A percentile compares a stretch with the other conserved stretches of the same genome.
phyloP scores from a whole-genome alignment of 1,284 basidiomycete genomes.

The Ceratobasidium sp. region DNA sequence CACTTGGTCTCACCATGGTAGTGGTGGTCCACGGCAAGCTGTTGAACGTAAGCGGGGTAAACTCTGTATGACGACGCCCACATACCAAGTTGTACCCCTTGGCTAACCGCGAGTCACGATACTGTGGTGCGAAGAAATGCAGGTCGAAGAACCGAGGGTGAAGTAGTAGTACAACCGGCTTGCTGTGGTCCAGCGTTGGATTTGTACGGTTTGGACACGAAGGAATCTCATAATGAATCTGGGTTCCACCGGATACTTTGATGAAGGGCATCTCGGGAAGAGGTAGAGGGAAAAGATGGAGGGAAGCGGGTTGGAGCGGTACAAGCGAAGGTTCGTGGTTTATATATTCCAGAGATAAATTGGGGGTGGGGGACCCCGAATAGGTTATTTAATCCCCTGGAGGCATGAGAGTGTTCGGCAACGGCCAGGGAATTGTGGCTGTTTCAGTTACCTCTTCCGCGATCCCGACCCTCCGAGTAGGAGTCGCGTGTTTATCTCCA shows the following conservation, averaged over 20 bases:
- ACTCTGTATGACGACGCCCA: neutral
- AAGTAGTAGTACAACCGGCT: conserved; percentile 40
- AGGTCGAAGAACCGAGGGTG: conserved; percentile 42
- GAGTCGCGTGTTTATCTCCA: neutral
- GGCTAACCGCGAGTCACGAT: conserved; percentile 41
- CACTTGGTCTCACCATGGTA: conserved; percentile 42
- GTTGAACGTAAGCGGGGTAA: neutral
- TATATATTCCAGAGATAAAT: neutral
- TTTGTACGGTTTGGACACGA: conserved; percentile 40
- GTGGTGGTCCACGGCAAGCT: conserved; percentile 42
- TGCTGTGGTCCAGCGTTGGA: conserved; percentile 38
- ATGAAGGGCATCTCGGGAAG: conserved; percentile 39
- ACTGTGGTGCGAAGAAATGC: conserved; percentile 42
- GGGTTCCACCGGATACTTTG: conserved; percentile 36
- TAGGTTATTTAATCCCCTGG: neutral
- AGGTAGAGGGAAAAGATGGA: neutral
- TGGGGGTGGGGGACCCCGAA: neutral
- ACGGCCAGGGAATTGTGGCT: neutral
- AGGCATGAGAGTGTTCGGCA: neutral
- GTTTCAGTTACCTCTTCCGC: neutral
- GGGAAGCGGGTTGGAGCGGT: neutral
- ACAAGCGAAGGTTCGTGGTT: neutral
- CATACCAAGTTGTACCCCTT: conserved; percentile 41
- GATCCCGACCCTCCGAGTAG: neutral
- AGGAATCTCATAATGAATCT: conserved; percentile 41